phyloP scores from a whole-genome alignment of 2,329 filamentous ascomycete genomes.

The Fusarium sp. region DNA sequence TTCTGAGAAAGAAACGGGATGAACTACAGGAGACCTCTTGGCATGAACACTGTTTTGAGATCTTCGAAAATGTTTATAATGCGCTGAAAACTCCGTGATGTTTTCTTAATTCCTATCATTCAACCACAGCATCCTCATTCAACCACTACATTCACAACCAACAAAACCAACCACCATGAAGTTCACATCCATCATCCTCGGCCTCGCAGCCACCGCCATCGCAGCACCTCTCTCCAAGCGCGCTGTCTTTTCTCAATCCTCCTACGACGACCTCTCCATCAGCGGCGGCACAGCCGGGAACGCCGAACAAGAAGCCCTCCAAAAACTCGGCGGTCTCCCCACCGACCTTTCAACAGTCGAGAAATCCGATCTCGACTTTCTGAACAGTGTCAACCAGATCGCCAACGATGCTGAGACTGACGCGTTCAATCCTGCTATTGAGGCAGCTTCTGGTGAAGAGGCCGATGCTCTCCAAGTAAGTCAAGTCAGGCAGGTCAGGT shows the following conservation, averaged over 20 bases:
- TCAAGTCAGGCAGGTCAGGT: background rate
- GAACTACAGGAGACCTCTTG: accelerated
- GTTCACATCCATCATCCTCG: constrained; percentile 49
- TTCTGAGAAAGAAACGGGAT: background rate
- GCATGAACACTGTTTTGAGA: background rate
- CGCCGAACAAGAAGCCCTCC: constrained; percentile 56
- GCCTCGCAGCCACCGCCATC: constrained; percentile 43
- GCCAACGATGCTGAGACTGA: constrained; percentile 64
- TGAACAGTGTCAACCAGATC: constrained; percentile 62
- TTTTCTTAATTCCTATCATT: background rate
- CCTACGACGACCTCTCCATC: constrained; percentile 61
- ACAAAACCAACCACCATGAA: constrained; percentile 44
- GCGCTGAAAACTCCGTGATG: background rate
- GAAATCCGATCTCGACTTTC: constrained; percentile 59
- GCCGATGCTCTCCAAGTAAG: constrained; percentile 60
- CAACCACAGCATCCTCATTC: background rate
- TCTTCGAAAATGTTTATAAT: background rate
- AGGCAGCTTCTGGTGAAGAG: constrained; percentile 57
- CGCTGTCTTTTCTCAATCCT: constrained; percentile 49
- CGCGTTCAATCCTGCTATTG: constrained; percentile 66
- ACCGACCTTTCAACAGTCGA: constrained; percentile 59
- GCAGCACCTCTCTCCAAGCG: constrained; percentile 47
- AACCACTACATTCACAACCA: background rate
- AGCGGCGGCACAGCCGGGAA: constrained; percentile 59
- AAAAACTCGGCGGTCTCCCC: constrained; percentile 51